Percentiles rank a stretch among this genome's conserved stretches.
Evolutionary conservation across 257 asterid species (phyloP).

Genomic region (Prunella vulgaris): DNA sequence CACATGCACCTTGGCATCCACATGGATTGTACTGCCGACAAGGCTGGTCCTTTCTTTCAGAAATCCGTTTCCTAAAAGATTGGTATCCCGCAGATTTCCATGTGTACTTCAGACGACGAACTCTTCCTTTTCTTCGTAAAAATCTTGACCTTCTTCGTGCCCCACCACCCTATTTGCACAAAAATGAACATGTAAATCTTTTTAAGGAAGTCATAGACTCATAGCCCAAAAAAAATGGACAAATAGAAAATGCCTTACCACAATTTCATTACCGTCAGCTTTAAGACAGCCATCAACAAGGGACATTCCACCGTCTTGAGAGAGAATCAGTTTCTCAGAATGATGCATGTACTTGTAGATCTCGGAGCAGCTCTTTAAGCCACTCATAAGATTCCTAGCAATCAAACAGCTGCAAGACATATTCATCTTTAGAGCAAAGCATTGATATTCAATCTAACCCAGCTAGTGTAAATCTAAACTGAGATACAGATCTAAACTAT

Average conservation of each 20-base stretch:
- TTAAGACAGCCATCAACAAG: conserved; percentile 52
- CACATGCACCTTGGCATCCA: conserved; percentile 85
- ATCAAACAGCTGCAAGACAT: conserved; percentile 79
- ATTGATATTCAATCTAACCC: conserved; percentile 11
- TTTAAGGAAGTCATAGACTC: background rate
- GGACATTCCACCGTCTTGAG: conserved; percentile 43
- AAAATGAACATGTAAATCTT: conserved; percentile 15
- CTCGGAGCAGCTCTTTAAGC: conserved; percentile 77
- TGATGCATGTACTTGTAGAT: conserved; percentile 72
- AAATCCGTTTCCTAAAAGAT: conserved; percentile 75
- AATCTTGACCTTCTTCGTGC: conserved; percentile 86
- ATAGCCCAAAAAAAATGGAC: background rate
- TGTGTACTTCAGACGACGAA: conserved; percentile 81
- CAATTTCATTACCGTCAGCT: conserved; percentile 63
- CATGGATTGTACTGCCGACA: conserved; percentile 93
- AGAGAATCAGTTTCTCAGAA: conserved; percentile 47
- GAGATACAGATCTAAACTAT: background rate
- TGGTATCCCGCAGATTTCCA: conserved; percentile 95
- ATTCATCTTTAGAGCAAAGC: conserved; percentile 23
- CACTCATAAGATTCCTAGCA: conserved; percentile 88
- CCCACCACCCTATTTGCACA: conserved; percentile 55
- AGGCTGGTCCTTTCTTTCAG: conserved; percentile 92
- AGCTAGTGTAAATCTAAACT: background rate
- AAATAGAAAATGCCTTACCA: conserved; percentile 45
- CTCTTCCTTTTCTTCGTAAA: conserved; percentile 87